phyloP scores from a whole-genome alignment of 225 moss, liverwort and hornwort genomes.

The Rhytidiadelphus loreus region DNA sequence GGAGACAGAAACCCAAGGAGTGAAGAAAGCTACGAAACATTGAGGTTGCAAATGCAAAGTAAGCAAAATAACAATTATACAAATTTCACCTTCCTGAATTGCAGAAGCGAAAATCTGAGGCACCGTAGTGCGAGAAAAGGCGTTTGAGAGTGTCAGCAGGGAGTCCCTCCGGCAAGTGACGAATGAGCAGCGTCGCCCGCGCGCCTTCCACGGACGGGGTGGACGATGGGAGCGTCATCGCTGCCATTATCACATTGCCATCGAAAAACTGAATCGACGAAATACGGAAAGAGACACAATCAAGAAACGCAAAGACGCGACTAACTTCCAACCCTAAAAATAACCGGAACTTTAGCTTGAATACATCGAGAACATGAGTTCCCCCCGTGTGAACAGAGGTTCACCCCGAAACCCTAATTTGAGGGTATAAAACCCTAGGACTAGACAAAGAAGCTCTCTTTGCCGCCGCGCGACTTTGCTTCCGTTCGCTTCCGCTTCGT shows the following conservation, averaged over 20 bases:
- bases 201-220: not conserved
- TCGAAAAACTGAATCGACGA: not conserved
- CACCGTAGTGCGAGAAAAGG: conserved; percentile 41
- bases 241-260: conserved; percentile 7
- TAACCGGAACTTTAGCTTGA: not conserved
- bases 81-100: conserved; percentile 20
- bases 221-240: not conserved
- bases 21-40: not conserved
- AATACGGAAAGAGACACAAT: too few relatives aligned
- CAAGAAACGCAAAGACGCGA: not conserved
- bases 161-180: conserved; percentile 44
- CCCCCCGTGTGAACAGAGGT: not conserved
- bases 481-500: not conserved
- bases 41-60: not conserved
- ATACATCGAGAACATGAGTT: not conserved
- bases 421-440: not conserved
- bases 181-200: conserved; percentile 32
- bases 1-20: not conserved
- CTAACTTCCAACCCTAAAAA: not conserved
- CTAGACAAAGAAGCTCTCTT: accelerated
- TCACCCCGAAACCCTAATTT: not conserved
- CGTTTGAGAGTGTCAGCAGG: conserved; percentile 36
- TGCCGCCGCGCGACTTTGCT: not conserved
- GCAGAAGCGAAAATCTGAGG: conserved; percentile 40
- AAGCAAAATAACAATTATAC: not conserved